Percentiles rank a stretch among this genome's conserved stretches.
These are phyloP conservation scores for Candida neerlandica DNA, from an alignment of 1,139 yeast genomes.

Conservation along the genomic window DNA sequence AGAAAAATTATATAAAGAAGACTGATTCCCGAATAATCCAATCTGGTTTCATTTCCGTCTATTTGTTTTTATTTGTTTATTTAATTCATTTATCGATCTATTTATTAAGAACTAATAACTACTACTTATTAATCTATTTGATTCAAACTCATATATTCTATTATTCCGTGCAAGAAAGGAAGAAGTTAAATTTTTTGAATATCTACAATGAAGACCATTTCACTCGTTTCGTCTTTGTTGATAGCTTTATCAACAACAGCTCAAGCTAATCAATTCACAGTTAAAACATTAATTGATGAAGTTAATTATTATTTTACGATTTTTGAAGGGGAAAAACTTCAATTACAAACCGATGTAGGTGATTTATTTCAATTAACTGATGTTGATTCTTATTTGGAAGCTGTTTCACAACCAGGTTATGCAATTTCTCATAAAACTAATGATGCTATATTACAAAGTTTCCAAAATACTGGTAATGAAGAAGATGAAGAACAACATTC, in stretches of 20 bases:
- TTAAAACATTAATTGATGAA: not conserved
- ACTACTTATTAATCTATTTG: no score
- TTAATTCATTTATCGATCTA: no score
- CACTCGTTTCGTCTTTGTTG: constrained; percentile 4
- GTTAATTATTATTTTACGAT: not conserved
- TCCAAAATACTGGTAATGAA: not conserved
- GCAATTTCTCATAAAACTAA: not conserved
- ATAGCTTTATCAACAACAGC: not conserved
- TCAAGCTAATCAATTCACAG: not conserved
- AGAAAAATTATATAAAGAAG: no score
- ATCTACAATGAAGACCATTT: not conserved
- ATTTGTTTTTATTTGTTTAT: no score
- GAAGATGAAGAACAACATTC: not conserved
- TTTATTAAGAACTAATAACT: no score
- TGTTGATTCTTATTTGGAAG: not conserved
- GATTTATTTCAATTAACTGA: not conserved
- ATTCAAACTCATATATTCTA: not conserved
- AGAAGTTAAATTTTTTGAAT: not conserved
- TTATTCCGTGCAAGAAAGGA: not conserved
- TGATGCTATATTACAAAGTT: not conserved
- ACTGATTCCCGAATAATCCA: no score
- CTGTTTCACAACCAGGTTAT: not conserved
- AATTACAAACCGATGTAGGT: not conserved
- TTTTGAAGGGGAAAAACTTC: not conserved
- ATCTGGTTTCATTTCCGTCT: no score